Evolutionary conservation across 768 basidiomycete genomes (phyloP), one percentile per base, ranked within the genome.

Genomic region (Leccinellum albellum): DNA sequence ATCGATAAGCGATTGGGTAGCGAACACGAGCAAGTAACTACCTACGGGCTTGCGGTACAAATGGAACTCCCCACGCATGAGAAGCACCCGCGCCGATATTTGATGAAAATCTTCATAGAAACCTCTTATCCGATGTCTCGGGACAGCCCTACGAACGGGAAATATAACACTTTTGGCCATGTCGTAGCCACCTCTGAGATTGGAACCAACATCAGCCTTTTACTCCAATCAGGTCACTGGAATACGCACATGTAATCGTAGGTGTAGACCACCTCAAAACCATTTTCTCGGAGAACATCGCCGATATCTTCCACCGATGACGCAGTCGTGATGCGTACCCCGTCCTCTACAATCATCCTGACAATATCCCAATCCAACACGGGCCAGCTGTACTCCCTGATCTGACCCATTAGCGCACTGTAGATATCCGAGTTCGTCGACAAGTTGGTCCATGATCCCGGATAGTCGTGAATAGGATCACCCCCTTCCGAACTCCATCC

Each of bases 191-290:
- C 62, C 64, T 42, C 79, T 79, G 58, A n/a, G 7, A 31, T 17
- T 29, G 12, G 13, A 37, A 42, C 20, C 0, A 14, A 44, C 13
- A 21, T 63, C 28, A 61, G 44, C 9, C 33, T 31, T 49, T 28
- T 24, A 13, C 26, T 28, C 37, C 12, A 26, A 26, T 15, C 44
- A 44, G 9, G 31, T 1, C 0, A 29, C 4, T 33, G 3, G 50
- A 51, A 6, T n/a, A 73, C 79, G 67, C 55, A 81, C 79, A 67
- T 67, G 60, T 72, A 70, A 8, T 68, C 61, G 42, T 71, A 81
- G 15, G 79, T 78, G 51, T 77, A 72, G 48, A 78, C 53, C n/a
- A 75, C 67, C 48, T 74, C 71, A 35, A 73, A 78, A 0, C 79
- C 79, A 15, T 76, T 74, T 50, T 65, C 66, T 42, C 64, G 64